A percentile compares a stretch with the other conserved stretches of the same genome.
Evolutionary conservation across 1,284 basidiomycete genomes (phyloP).

Genomic region (Papiliotrema terrestris): DNA sequence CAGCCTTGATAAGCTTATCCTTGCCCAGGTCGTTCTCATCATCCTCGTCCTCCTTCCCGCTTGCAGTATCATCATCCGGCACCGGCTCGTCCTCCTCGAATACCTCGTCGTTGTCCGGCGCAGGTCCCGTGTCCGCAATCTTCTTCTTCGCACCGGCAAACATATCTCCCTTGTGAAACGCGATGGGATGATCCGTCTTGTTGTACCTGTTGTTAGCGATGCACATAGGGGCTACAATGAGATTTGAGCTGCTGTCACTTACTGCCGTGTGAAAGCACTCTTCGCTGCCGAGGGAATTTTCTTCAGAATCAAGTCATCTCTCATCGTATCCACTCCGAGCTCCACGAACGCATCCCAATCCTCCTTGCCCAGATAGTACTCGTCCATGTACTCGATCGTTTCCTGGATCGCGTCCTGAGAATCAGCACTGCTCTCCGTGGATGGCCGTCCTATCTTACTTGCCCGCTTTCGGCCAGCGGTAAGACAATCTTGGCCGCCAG

Average conservation of each 20-base stretch:
- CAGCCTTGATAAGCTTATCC: conserved; percentile 58
- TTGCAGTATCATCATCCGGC: conserved; percentile 51
- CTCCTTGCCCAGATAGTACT: conserved; percentile 87
- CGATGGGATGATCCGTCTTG: conserved; percentile 76
- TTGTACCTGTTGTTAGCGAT: conserved; percentile 64
- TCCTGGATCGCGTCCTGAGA: conserved; percentile 69
- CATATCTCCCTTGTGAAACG: conserved; percentile 80
- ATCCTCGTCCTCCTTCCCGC: conserved; percentile 43
- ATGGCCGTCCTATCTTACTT: conserved; percentile 29
- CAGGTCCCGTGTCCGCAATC: conserved; percentile 57
- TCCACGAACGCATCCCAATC: conserved; percentile 96
- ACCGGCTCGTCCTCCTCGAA: conserved; percentile 54
- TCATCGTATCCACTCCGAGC: conserved; percentile 77
- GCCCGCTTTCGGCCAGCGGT: conserved; percentile 62
- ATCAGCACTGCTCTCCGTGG: not conserved
- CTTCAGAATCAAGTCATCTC: conserved; percentile 71
- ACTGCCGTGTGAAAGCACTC: conserved; percentile 81
- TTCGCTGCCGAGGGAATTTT: conserved; percentile 80
- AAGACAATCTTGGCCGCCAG: conserved; percentile 73
- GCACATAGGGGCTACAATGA: not conserved
- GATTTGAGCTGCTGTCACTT: conserved; percentile 29
- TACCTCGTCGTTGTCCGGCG: conserved; percentile 85
- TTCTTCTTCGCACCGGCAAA: conserved; percentile 73
- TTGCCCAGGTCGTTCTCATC: conserved; percentile 51
- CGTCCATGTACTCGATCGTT: conserved; percentile 86